phyloP scores from a whole-genome alignment of 176 grass and related monocot species.

The Areca catechu region DNA sequence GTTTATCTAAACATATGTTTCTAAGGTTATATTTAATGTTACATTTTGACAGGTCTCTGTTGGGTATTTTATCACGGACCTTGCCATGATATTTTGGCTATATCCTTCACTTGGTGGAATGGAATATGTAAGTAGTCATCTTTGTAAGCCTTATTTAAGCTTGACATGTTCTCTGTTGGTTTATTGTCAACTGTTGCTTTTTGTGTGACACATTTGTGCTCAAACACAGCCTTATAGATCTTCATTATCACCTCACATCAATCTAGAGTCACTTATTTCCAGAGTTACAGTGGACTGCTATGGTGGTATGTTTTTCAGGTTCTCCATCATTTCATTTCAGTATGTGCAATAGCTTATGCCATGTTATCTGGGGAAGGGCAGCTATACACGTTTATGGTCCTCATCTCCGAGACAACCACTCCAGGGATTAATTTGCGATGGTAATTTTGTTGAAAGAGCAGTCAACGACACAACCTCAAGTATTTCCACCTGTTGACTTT shows the following conservation, averaged over 20 bases:
- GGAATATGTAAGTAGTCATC: constrained; percentile 75
- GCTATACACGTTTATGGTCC: constrained; percentile 83
- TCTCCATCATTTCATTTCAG: constrained; percentile 76
- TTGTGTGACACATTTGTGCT: too few relatives aligned
- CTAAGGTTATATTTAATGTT: not conserved
- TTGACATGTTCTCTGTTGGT: not conserved
- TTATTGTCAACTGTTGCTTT: too few relatives aligned
- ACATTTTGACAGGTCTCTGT: constrained; percentile 65
- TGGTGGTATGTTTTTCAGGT: constrained; percentile 39
- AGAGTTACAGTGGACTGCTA: not conserved
- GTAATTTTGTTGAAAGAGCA: constrained; percentile 30
- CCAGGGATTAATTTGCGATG: constrained; percentile 87
- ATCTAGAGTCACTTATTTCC: too few relatives aligned
- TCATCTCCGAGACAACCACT: constrained; percentile 83
- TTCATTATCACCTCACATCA: too few relatives aligned
- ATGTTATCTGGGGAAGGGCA: constrained; percentile 86
- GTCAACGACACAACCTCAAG: constrained; percentile 5
- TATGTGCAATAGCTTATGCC: constrained; percentile 71
- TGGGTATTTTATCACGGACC: constrained; percentile 86
- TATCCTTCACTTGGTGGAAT: constrained; percentile 92
- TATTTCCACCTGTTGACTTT: constrained; percentile 14
- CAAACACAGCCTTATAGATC: too few relatives aligned
- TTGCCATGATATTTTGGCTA: constrained; percentile 88
- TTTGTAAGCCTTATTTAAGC: not conserved
- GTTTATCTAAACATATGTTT: not conserved